phyloP scores from a whole-genome alignment of 2,329 filamentous ascomycete genomes.

The Alternaria arborescens region DNA sequence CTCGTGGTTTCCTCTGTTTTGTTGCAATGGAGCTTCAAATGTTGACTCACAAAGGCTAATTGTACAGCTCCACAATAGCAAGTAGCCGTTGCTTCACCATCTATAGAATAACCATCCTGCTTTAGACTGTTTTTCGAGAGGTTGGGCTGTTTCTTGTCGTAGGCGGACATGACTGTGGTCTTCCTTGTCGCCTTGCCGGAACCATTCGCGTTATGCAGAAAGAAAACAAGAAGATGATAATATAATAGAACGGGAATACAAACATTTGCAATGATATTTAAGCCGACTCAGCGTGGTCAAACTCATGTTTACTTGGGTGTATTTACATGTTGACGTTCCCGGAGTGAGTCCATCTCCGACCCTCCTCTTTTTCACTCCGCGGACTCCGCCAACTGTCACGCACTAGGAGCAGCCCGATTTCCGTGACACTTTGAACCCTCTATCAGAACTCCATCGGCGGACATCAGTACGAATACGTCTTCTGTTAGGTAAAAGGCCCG shows the following conservation, averaged over 20 bases:
- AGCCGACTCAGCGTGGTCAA: background rate
- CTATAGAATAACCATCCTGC: constrained; percentile 5
- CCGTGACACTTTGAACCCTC: background rate
- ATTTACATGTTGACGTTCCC: background rate
- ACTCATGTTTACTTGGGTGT: background rate
- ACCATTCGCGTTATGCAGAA: background rate
- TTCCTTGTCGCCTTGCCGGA: background rate
- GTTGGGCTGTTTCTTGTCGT: background rate
- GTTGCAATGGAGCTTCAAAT: background rate
- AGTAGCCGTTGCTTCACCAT: constrained; percentile 40
- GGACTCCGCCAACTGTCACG: background rate
- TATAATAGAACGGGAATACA: background rate
- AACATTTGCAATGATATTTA: background rate
- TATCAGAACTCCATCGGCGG: too few relatives aligned
- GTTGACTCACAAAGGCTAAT: constrained; percentile 24
- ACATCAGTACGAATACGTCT: too few relatives aligned
- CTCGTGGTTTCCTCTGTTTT: background rate
- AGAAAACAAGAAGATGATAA: background rate
- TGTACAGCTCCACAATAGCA: constrained; percentile 45
- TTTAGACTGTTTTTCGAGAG: background rate
- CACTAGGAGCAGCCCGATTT: background rate
- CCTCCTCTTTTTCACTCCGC: constrained; percentile 1
- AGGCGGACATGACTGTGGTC: background rate
- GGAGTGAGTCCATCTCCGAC: background rate
- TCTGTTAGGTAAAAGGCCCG: too few relatives aligned